Evolutionary conservation across 2,329 filamentous ascomycete species (phyloP).

Genomic region (Colletotrichum australisinense): DNA sequence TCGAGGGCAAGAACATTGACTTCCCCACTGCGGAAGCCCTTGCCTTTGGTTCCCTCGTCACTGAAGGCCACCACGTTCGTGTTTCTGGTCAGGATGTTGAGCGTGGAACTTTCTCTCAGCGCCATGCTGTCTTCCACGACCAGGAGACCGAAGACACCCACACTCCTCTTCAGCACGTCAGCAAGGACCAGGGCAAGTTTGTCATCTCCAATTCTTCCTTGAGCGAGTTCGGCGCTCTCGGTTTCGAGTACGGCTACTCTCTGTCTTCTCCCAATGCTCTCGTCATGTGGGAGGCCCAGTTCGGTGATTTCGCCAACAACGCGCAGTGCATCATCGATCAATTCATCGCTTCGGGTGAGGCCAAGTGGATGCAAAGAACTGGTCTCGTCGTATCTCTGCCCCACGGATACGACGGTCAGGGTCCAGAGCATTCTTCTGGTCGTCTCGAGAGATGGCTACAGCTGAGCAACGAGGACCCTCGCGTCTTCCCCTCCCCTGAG

Average conservation of each 20-base stretch:
- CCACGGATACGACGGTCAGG: constrained; percentile 98
- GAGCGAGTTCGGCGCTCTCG: constrained; percentile 78
- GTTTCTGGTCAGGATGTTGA: constrained; percentile 99
- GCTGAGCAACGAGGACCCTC: constrained; percentile 96
- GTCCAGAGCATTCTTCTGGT: constrained; percentile 97
- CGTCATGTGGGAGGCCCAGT: constrained; percentile 99
- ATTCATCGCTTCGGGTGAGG: constrained; percentile 96
- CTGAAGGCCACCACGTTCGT: constrained; percentile 95
- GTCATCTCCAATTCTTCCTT: constrained; percentile 96
- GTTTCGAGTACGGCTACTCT: constrained; percentile 99
- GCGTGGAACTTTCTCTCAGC: constrained; percentile 98
- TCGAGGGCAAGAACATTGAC: constrained; percentile 94
- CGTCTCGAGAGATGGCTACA: constrained; percentile 98
- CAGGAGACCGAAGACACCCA: constrained; percentile 94
- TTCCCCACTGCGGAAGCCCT: constrained; percentile 97
- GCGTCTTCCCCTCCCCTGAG: constrained; percentile 87
- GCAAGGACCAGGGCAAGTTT: constrained; percentile 93
- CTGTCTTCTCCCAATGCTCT: constrained; percentile 95
- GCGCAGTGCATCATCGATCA: constrained; percentile 99
- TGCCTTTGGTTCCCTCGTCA: constrained; percentile 90
- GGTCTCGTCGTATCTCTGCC: constrained; percentile 96
- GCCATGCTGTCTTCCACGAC: constrained; percentile 96
- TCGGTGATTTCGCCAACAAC: constrained; percentile 99
- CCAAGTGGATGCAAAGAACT: constrained; percentile 98
- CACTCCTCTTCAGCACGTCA: constrained; percentile 90